Percentiles rank a stretch among this genome's conserved stretches.
phyloP scores from a whole-genome alignment of 1,284 basidiomycete species.

The Puccinia polysora region DNA sequence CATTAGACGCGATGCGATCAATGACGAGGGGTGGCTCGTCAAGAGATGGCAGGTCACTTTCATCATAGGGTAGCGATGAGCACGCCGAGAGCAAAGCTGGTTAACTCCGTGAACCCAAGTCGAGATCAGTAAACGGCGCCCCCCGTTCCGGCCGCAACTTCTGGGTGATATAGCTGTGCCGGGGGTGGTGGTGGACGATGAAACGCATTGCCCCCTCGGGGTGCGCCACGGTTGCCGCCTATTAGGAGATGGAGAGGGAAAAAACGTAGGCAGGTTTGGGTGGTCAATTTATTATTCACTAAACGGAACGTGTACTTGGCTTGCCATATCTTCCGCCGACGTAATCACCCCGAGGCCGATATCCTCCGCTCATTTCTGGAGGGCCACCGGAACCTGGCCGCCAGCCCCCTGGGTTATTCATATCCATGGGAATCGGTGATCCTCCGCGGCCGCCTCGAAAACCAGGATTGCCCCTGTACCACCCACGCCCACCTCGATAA shows the following conservation, averaged over 20 bases:
- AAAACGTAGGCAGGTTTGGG: background rate
- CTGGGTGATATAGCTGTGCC: constrained; percentile 18
- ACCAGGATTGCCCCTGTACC: constrained; percentile 27
- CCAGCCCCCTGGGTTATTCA: constrained; percentile 30
- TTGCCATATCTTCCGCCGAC: constrained; percentile 34
- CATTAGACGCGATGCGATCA: too few relatives aligned
- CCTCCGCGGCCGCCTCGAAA: constrained; percentile 32
- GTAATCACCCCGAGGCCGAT: constrained; percentile 35
- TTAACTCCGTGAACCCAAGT: too few relatives aligned
- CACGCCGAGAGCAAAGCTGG: too few relatives aligned
- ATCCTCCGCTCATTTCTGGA: constrained; percentile 20
- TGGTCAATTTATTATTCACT: background rate
- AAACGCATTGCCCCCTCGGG: constrained; percentile 14
- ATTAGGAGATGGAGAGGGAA: background rate
- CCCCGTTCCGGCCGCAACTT: constrained; percentile 18
- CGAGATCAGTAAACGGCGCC: constrained; percentile 17
- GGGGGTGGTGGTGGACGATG: constrained; percentile 22
- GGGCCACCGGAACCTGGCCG: constrained; percentile 26
- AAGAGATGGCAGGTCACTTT: too few relatives aligned
- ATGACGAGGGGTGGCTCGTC: too few relatives aligned
- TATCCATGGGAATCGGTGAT: constrained; percentile 20
- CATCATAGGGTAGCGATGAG: too few relatives aligned
- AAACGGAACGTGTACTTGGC: background rate
- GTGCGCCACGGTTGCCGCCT: constrained; percentile 29
- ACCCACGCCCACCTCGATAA: constrained; percentile 33